Evolutionary conservation across 768 basidiomycete genomes (phyloP).

Genomic region (Suillus weaverae): DNA sequence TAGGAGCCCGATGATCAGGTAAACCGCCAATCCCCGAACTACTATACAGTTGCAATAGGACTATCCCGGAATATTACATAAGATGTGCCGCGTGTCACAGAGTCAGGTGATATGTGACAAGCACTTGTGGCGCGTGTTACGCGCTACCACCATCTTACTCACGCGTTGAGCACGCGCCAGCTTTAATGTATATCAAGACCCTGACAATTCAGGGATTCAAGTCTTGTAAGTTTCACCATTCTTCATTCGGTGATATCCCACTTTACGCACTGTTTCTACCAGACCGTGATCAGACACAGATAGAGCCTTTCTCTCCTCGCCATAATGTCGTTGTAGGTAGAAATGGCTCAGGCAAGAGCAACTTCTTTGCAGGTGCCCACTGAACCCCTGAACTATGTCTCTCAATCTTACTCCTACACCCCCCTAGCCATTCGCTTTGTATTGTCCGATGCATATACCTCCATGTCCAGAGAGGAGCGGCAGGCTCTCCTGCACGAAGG

Average conservation of each 20-base stretch:
- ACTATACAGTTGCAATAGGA: slow-evolving; percentile 1
- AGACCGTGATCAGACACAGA: slow-evolving; percentile 88
- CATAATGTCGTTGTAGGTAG: slow-evolving; percentile 97
- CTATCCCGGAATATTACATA: not conserved
- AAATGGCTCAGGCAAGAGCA: slow-evolving; percentile 98
- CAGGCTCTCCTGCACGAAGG: slow-evolving; percentile 94
- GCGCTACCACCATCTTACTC: not conserved
- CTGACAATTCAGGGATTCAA: slow-evolving; percentile 96
- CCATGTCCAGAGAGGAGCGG: slow-evolving; percentile 91
- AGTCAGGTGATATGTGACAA: not conserved
- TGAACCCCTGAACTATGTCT: not conserved
- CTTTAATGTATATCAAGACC: slow-evolving; percentile 79
- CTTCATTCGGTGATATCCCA: not conserved
- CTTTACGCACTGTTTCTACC: slow-evolving; percentile 13
- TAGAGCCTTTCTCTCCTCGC: slow-evolving; percentile 90
- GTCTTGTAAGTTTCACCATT: slow-evolving; percentile 64
- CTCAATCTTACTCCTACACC: not conserved
- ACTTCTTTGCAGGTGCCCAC: slow-evolving; percentile 89
- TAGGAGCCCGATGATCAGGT: slow-evolving; percentile 3
- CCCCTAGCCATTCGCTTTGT: slow-evolving; percentile 90
- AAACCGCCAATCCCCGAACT: not conserved
- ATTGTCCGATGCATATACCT: slow-evolving; percentile 95
- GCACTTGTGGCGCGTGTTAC: not conserved
- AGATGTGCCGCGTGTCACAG: not conserved
- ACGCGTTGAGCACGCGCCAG: not conserved